phyloP scores from a whole-genome alignment of 495 filamentous ascomycete genomes.

The Aspergillus carlsbadensis region DNA sequence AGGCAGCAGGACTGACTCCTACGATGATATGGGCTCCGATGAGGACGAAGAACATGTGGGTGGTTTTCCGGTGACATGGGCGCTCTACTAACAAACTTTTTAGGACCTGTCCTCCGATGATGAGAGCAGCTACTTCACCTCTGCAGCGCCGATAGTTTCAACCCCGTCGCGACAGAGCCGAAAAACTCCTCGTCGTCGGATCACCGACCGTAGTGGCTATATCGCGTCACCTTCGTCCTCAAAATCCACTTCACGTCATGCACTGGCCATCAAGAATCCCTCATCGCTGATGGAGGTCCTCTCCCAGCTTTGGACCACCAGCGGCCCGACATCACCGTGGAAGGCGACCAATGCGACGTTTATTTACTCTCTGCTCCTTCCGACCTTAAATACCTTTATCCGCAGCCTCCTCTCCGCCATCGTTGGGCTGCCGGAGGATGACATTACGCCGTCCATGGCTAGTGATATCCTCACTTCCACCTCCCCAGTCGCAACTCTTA shows the following conservation, averaged over 20 bases:
- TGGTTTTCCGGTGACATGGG: not conserved
- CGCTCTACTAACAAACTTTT: conserved; percentile 14
- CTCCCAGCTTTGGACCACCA: conserved; percentile 81
- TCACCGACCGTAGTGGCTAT: conserved; percentile 53
- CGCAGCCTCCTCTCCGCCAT: conserved; percentile 79
- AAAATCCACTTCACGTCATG: conserved; percentile 49
- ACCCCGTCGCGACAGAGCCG: conserved; percentile 54
- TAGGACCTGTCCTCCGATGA: conserved; percentile 63
- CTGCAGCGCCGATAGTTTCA: conserved; percentile 57
- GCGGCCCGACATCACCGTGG: conserved; percentile 89
- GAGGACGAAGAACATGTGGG: conserved; percentile 31
- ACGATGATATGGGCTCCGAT: conserved; percentile 28
- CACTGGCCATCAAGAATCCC: conserved; percentile 64
- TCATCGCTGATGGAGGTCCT: conserved; percentile 78
- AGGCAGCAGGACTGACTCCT: conserved; percentile 33
- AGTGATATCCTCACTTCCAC: conserved; percentile 67
- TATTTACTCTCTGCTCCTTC: conserved; percentile 78
- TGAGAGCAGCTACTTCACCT: conserved; percentile 84
- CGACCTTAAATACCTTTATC: conserved; percentile 83
- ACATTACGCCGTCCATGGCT: conserved; percentile 52
- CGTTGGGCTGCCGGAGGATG: conserved; percentile 78
- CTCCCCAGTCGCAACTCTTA: conserved; percentile 69
- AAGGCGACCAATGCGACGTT: conserved; percentile 92
- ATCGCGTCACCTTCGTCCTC: conserved; percentile 43
- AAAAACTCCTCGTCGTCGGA: conserved; percentile 35